These are phyloP conservation scores for Pseudogymnoascus sp. DNA, from an alignment of 2,329 filamentous ascomycete species.

Conservation along the genomic window DNA sequence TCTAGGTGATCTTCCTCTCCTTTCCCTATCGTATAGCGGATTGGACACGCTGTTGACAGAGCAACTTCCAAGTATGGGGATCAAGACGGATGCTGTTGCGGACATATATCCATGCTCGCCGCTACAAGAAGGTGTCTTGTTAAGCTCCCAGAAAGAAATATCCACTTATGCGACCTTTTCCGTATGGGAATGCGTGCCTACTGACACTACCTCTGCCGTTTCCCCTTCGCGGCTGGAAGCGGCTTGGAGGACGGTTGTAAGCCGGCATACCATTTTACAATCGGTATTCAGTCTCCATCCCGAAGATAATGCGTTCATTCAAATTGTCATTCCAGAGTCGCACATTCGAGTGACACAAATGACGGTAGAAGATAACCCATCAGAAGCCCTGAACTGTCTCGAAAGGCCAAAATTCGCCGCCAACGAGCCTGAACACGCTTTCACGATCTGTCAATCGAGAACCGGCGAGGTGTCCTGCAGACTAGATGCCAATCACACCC, in stretches of 20 bases:
- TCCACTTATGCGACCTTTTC: conserved; percentile 16
- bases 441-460: neutral
- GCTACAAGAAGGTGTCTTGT: conserved; percentile 30
- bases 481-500: neutral
- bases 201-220: conserved; percentile 20
- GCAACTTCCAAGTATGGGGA: neutral
- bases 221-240: conserved; percentile 24
- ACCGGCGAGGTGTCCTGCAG: conserved; percentile 6
- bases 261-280: neutral
- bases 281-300: conserved; percentile 2
- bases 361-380: neutral
- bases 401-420: neutral
- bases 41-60: conserved; percentile 28
- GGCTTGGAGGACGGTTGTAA: neutral
- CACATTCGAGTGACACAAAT: neutral
- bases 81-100: conserved; percentile 23
- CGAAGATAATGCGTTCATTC: neutral
- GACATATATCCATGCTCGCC: conserved; percentile 31
- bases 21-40: conserved; percentile 34
- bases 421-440: neutral
- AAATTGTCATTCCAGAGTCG: neutral
- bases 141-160: conserved; percentile 5
- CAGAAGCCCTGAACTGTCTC: neutral
- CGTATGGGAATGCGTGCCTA: conserved; percentile 15
- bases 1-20: conserved; percentile 36